A percentile compares a stretch with the other conserved stretches of the same genome.
Evolutionary conservation across 352 stramenopile genomes (phyloP).

Genomic region (Globisporangium spinosum): DNA sequence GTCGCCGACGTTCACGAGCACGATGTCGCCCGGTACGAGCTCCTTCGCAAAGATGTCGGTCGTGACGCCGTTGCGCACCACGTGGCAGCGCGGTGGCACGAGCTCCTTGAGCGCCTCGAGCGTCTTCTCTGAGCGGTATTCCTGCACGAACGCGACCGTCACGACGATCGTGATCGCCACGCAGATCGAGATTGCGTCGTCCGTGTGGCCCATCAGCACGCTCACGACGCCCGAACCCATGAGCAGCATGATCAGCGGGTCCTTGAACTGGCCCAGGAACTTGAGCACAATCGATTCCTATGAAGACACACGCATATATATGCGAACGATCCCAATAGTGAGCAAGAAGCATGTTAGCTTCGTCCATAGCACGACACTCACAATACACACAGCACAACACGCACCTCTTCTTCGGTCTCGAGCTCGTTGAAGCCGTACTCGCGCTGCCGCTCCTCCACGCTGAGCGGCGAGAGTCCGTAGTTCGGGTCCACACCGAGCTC

Average conservation of each 20-base stretch:
- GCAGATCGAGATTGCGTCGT: constrained; percentile 95
- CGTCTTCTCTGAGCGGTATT: constrained; percentile 86
- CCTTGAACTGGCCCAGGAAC: constrained; percentile 94
- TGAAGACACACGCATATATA: not conserved
- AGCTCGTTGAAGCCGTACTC: constrained; percentile 73
- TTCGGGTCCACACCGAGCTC: constrained; percentile 65
- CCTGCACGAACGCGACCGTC: constrained; percentile 93
- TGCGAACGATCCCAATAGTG: not conserved
- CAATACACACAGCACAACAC: not conserved
- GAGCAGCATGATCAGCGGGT: constrained; percentile 96
- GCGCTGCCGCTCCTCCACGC: constrained; percentile 56
- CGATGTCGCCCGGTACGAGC: constrained; percentile 78
- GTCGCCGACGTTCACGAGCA: constrained; percentile 91
- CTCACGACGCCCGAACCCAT: constrained; percentile 91
- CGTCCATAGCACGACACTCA: not conserved
- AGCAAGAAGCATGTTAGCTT: not conserved
- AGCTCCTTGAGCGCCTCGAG: constrained; percentile 81
- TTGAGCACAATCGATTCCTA: constrained; percentile 86
- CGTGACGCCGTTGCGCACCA: constrained; percentile 47
- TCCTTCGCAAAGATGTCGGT: constrained; percentile 72
- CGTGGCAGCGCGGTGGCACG: constrained; percentile 70
- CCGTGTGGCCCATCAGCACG: constrained; percentile 90
- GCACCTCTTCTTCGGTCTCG: constrained; percentile 55
- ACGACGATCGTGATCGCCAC: constrained; percentile 96
- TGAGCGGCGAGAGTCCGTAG: constrained; percentile 52